phyloP scores from a whole-genome alignment of 2,329 filamentous ascomycete species.

The Neofusicoccum sp. region DNA sequence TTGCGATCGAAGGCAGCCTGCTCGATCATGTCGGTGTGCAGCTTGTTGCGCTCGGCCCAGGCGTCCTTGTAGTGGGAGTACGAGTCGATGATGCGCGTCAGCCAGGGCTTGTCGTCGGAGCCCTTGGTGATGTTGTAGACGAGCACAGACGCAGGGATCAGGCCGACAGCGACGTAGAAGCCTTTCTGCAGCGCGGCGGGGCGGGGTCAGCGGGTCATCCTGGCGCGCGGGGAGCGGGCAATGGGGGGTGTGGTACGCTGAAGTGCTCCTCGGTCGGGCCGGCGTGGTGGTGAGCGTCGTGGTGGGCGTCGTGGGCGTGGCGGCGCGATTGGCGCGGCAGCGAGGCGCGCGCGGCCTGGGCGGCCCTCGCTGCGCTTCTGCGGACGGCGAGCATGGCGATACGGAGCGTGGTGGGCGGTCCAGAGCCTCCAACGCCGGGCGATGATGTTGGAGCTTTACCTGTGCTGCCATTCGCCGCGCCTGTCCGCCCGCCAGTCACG shows the following conservation, averaged over 20 bases:
- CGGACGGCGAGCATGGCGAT: conserved; percentile 46
- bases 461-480: conserved; percentile 8
- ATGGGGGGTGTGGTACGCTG: conserved; percentile 40
- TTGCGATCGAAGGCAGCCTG: conserved; percentile 62
- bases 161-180: conserved; percentile 48
- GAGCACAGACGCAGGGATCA: conserved; percentile 45
- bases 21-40: conserved; percentile 61
- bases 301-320: conserved; percentile 30
- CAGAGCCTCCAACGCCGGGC: conserved; percentile 21
- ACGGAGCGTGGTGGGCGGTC: conserved; percentile 21
- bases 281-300: conserved; percentile 31
- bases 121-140: conserved; percentile 41
- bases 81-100: conserved; percentile 54
- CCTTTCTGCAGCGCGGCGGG: conserved; percentile 32
- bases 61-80: conserved; percentile 54
- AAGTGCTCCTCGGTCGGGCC: conserved; percentile 49
- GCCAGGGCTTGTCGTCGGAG: conserved; percentile 40
- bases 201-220: conserved; percentile 26
- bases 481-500: background rate
- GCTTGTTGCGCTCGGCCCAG: conserved; percentile 56
- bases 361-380: conserved; percentile 43
- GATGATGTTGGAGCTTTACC: conserved; percentile 26
- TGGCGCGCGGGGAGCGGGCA: background rate
- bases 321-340: conserved; percentile 42
- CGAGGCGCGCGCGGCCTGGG: conserved; percentile 37